Conservation (phyloP, 2,329 filamentous ascomycete species). For the Remersonia thermophila region DNA sequence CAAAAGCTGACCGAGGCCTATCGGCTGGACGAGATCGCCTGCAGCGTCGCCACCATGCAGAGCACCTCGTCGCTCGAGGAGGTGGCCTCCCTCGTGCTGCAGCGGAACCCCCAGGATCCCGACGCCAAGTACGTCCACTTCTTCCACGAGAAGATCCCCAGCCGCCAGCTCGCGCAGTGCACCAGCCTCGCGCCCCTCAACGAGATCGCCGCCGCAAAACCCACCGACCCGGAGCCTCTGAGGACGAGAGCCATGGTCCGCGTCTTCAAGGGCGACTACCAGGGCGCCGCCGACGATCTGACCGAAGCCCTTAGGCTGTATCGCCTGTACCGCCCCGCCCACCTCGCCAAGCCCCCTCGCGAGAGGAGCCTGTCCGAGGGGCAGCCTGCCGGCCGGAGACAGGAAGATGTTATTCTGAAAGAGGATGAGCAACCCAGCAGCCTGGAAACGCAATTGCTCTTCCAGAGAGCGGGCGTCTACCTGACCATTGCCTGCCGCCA, state of each 20-base stretch:
- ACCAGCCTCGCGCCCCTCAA: conserved; percentile 56
- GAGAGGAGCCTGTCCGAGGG: conserved; percentile 33
- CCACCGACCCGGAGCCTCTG: conserved; percentile 52
- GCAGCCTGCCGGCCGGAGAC: conserved; percentile 20
- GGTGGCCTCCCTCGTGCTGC: conserved; percentile 60
- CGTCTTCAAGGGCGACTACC: conserved; percentile 62
- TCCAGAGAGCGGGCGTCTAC: conserved; percentile 63
- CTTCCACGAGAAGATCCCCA: conserved; percentile 83
- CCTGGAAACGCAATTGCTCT: conserved; percentile 61
- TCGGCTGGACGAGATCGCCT: conserved; percentile 69
- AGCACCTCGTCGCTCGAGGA: conserved; percentile 65
- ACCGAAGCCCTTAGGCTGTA: conserved; percentile 49
- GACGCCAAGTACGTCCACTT: conserved; percentile 86
- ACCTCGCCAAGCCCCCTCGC: conserved; percentile 31
- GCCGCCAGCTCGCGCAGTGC: conserved; percentile 56
- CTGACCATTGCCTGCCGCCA: conserved; percentile 57
- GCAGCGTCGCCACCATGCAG: conserved; percentile 75
- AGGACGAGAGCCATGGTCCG: conserved; percentile 64
- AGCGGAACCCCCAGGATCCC: conserved; percentile 51
- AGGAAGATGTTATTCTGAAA: conserved; percentile 25
- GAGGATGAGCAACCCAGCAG: conserved; percentile 56
- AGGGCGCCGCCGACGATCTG: conserved; percentile 57
- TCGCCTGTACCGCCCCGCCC: conserved; percentile 41
- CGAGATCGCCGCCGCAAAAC: conserved; percentile 52
- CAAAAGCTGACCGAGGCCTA: conserved; percentile 69